Conservation (phyloP, 805 yeast species). For the Debaryomyces maramus region DNA sequence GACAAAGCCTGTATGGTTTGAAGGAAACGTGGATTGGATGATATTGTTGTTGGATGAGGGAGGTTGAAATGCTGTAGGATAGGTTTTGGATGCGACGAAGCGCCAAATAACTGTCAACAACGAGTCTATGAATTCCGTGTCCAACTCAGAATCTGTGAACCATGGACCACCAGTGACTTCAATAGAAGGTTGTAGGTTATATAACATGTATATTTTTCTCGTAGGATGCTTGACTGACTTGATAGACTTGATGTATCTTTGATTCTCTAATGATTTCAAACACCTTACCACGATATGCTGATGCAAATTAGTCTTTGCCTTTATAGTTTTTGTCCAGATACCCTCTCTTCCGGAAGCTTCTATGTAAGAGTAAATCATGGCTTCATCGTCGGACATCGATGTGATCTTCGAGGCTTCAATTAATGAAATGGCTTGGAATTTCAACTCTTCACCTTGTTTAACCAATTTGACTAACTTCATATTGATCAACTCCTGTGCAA, state of each 20-base stretch:
- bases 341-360: constrained; percentile 95
- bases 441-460: constrained; percentile 63
- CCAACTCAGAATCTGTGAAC: constrained; percentile 96
- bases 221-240: constrained; percentile 92
- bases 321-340: constrained; percentile 91
- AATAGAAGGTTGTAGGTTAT: constrained; percentile 87
- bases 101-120: constrained; percentile 85
- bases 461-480: constrained; percentile 67
- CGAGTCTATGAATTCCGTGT: constrained; percentile 87
- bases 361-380: constrained; percentile 85
- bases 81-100: constrained; percentile 72
- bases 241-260: constrained; percentile 82
- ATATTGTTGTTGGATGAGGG: constrained; percentile 34
- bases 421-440: constrained; percentile 71
- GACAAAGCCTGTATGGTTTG: constrained; percentile 63
- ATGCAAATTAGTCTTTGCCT: constrained; percentile 83
- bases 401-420: constrained; percentile 76
- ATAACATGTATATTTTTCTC: constrained; percentile 93
- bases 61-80: constrained; percentile 67
- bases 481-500: constrained; percentile 54
- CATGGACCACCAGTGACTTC: constrained; percentile 99
- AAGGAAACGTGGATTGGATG: constrained; percentile 52
- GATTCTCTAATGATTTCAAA: constrained; percentile 74
- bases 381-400: constrained; percentile 83
- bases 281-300: constrained; percentile 88